A percentile compares a stretch with the other conserved stretches of the same genome.
Evolutionary conservation across 352 stramenopile species (phyloP).

Genomic region (Globisporangium splendens): DNA sequence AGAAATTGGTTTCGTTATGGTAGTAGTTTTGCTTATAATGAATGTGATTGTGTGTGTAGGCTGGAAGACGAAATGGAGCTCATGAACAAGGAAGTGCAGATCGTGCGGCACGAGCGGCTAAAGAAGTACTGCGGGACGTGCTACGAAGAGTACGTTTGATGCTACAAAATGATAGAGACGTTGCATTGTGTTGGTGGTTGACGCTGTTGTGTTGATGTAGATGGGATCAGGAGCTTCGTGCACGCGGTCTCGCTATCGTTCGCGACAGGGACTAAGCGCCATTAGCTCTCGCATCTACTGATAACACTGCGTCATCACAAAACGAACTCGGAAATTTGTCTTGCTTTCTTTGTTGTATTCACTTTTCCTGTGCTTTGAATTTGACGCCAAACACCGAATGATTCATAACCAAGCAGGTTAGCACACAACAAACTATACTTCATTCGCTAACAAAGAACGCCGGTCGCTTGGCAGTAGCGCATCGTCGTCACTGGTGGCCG

Average conservation of each 20-base stretch:
- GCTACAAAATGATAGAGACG: too few relatives aligned
- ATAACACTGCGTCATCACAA: neutral
- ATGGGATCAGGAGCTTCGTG: conserved; percentile 70
- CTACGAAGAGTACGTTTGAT: conserved; percentile 52
- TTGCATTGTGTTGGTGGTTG: neutral
- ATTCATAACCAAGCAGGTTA: too few relatives aligned
- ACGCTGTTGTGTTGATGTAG: conserved; percentile 16
- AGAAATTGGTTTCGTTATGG: neutral
- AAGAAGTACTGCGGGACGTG: conserved; percentile 74
- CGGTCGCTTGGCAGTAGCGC: neutral
- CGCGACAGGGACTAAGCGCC: conserved; percentile 54
- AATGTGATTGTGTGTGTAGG: conserved; percentile 18
- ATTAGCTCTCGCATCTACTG: neutral
- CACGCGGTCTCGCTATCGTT: conserved; percentile 65
- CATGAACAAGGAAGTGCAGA: conserved; percentile 68
- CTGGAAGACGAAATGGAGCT: conserved; percentile 72
- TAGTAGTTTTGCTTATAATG: neutral
- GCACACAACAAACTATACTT: too few relatives aligned
- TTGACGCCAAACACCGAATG: too few relatives aligned
- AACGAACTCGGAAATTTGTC: too few relatives aligned
- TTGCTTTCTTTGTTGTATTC: too few relatives aligned
- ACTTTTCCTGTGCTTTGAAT: too few relatives aligned
- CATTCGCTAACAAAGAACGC: too few relatives aligned
- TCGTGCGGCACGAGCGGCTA: conserved; percentile 59
- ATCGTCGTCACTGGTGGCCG: neutral